phyloP scores from a whole-genome alignment of 768 basidiomycete species.

The Pleurotus tuber-regium region DNA sequence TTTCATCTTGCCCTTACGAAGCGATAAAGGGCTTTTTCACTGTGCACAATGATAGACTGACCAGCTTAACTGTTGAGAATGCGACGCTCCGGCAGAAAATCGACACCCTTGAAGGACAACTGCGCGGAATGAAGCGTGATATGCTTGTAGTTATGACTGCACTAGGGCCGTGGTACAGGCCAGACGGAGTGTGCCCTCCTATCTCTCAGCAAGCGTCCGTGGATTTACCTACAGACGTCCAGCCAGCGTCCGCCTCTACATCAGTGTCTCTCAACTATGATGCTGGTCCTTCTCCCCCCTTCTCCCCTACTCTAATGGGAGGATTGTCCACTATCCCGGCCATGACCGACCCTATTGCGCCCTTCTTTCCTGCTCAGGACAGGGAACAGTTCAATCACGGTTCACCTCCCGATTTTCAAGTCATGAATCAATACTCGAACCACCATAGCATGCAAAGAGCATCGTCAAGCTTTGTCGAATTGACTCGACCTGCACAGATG shows the following conservation, averaged over 20 bases:
- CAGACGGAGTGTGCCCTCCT: slow-evolving; percentile 26
- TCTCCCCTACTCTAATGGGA: background rate
- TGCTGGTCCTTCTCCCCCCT: background rate
- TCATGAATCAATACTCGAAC: slow-evolving; percentile 10
- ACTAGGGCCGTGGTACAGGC: slow-evolving; percentile 64
- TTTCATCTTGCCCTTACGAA: slow-evolving; percentile 52
- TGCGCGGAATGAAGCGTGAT: slow-evolving; percentile 54
- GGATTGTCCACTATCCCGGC: background rate
- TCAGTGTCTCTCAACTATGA: background rate
- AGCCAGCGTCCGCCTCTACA: background rate
- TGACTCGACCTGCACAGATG: slow-evolving; percentile 16
- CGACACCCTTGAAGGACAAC: slow-evolving; percentile 53
- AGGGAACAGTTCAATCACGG: slow-evolving; percentile 12
- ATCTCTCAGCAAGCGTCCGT: slow-evolving; percentile 4
- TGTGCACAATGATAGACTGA: slow-evolving; percentile 35
- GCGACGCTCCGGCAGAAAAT: slow-evolving; percentile 55
- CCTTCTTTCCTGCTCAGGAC: slow-evolving; percentile 19
- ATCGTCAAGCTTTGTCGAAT: slow-evolving; percentile 9
- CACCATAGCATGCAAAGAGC: slow-evolving; percentile 12
- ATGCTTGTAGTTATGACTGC: slow-evolving; percentile 51
- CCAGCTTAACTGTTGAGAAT: slow-evolving; percentile 61
- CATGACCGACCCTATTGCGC: slow-evolving; percentile 14
- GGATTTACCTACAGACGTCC: background rate
- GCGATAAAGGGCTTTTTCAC: slow-evolving; percentile 58
- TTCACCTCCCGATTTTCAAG: slow-evolving; percentile 18